Conservation (phyloP, 768 basidiomycete genomes). For the Neoboletus subvelutipes region DNA sequence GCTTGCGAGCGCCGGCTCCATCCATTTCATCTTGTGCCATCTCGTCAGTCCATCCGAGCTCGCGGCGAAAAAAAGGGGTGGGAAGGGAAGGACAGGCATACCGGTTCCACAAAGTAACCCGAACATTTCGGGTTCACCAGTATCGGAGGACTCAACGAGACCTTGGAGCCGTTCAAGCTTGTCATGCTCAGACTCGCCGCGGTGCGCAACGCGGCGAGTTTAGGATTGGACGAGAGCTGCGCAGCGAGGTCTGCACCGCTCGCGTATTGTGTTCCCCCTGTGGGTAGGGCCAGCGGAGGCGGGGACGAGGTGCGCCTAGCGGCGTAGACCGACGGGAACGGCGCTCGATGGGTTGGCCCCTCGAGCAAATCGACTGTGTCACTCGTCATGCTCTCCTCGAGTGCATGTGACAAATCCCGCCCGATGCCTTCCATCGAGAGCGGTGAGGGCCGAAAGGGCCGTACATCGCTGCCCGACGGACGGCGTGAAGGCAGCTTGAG, state of each 20-base stretch:
- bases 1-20: conserved; percentile 76
- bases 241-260: conserved; percentile 42
- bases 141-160: conserved; percentile 54
- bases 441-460: conserved; percentile 12
- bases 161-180: conserved; percentile 18
- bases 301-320: conserved; percentile 6
- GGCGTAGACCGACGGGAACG: conserved; percentile 1
- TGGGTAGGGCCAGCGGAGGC: neutral
- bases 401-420: conserved; percentile 31
- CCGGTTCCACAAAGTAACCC: conserved; percentile 96
- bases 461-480: conserved; percentile 9
- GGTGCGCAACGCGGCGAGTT: conserved; percentile 47
- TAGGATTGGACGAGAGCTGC: conserved; percentile 45
- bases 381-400: conserved; percentile 21
- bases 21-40: conserved; percentile 86
- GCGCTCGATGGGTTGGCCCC: neutral
- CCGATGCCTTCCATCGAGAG: conserved; percentile 35
- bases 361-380: neutral
- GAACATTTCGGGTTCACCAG: conserved; percentile 83
- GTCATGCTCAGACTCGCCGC: conserved; percentile 30
- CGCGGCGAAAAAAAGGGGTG: no score
- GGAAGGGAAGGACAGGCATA: conserved; percentile 27
- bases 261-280: neutral
- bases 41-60: neutral
- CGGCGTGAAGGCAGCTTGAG: conserved; percentile 9